A percentile compares a stretch with the other conserved stretches of the same genome.
Evolutionary conservation across 257 asterid genomes (phyloP).

Genomic region (Solanum tacnaense): DNA sequence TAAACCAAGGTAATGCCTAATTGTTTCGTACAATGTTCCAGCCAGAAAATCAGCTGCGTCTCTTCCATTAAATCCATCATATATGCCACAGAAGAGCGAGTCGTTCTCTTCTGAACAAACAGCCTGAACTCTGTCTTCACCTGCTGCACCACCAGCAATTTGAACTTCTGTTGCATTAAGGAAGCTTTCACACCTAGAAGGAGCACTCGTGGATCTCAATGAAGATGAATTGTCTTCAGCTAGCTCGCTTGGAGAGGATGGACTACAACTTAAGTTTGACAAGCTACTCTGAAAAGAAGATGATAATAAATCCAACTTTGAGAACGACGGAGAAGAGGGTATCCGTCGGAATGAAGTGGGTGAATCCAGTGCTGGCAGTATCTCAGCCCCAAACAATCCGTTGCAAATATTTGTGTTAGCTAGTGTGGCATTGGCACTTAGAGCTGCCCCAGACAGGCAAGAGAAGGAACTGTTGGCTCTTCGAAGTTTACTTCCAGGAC

Average conservation of each 20-base stretch:
- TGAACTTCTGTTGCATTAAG: conserved; percentile 60
- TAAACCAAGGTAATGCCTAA: conserved; percentile 48
- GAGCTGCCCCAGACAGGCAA: conserved; percentile 93
- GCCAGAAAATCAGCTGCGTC: conserved; percentile 98
- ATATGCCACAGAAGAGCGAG: conserved; percentile 79
- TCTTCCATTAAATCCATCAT: conserved; percentile 91
- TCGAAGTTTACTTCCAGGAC: conserved; percentile 33
- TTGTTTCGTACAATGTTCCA: conserved; percentile 69
- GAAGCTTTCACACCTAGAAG: conserved; percentile 52
- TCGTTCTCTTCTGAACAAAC: conserved; percentile 92
- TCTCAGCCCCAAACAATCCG: conserved; percentile 76
- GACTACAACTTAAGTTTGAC: conserved; percentile 79
- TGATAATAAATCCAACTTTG: conserved; percentile 40
- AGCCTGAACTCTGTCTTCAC: conserved; percentile 96
- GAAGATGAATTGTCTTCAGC: conserved; percentile 48
- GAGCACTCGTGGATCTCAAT: conserved; percentile 40
- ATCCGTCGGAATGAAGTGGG: conserved; percentile 79
- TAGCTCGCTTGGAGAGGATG: conserved; percentile 54
- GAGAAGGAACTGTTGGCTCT: conserved; percentile 68
- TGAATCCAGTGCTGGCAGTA: conserved; percentile 76
- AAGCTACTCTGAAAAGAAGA: conserved; percentile 65
- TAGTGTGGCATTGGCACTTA: conserved; percentile 84
- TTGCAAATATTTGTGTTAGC: conserved; percentile 96
- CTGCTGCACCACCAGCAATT: conserved; percentile 97
- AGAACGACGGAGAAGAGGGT: conserved; percentile 59